Evolutionary conservation across 75 land plant genomes (phyloP).

Genomic region (Sequoiadendron giganteum): DNA sequence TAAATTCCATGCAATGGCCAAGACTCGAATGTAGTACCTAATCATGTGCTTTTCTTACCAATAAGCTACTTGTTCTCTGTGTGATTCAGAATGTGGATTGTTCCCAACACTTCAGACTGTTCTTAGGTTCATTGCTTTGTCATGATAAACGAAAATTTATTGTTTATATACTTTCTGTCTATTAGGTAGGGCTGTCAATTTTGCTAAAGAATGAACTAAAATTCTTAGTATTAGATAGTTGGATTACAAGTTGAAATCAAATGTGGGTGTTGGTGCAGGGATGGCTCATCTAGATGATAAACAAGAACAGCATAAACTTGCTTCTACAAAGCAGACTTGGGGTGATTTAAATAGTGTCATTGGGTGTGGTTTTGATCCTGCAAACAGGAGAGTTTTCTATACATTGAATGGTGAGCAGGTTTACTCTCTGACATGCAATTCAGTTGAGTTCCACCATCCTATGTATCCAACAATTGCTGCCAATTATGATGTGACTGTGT

Average conservation of each 20-base stretch:
- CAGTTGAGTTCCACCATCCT: slow-evolving; percentile 53
- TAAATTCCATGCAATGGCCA: background rate
- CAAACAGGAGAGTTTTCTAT: slow-evolving; percentile 61
- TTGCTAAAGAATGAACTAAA: background rate
- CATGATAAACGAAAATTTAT: background rate
- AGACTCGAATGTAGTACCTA: background rate
- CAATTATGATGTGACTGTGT: slow-evolving; percentile 51
- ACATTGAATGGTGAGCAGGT: slow-evolving; percentile 59
- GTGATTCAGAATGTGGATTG: background rate
- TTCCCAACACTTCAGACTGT: background rate
- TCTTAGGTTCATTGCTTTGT: background rate
- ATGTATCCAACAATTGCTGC: slow-evolving; percentile 64
- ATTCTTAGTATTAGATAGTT: background rate
- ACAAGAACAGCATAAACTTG: background rate
- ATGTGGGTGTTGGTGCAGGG: background rate
- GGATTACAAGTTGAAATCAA: background rate
- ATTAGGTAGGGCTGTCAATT: background rate
- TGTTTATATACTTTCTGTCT: background rate
- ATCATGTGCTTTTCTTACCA: background rate
- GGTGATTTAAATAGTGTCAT: slow-evolving; percentile 49
- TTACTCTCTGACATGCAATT: slow-evolving; percentile 19
- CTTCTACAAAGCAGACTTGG: slow-evolving; percentile 23
- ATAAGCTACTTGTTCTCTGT: background rate
- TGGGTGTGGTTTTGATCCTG: slow-evolving; percentile 88
- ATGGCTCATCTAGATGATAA: background rate